phyloP scores from a whole-genome alignment of 1,284 basidiomycete genomes.

The Trichosporon asahii region DNA sequence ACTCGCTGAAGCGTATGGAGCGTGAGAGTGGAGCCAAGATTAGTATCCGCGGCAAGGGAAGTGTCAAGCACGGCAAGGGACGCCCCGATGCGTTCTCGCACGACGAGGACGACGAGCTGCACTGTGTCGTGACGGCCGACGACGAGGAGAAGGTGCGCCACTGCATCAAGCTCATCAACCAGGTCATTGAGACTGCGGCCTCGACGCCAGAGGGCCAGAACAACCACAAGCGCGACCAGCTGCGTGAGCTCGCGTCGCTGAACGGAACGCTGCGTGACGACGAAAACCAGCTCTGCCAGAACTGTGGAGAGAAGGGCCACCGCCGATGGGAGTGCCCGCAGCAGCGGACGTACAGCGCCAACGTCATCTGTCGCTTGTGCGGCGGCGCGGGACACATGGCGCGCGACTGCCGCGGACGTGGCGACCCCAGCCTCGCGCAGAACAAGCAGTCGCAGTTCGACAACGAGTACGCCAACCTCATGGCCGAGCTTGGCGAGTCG shows the following conservation, averaged over 20 bases:
- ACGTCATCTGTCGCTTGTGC: slow-evolving; percentile 94
- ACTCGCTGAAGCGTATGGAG: slow-evolving; percentile 99
- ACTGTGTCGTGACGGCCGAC: slow-evolving; percentile 94
- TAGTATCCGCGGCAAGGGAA: slow-evolving; percentile 95
- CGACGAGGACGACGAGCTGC: slow-evolving; percentile 97
- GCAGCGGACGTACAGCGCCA: slow-evolving; percentile 93
- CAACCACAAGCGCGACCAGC: slow-evolving; percentile 98
- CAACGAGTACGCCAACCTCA: slow-evolving; percentile 92
- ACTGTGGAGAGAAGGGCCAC: slow-evolving; percentile 79
- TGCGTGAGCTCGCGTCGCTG: slow-evolving; percentile 93
- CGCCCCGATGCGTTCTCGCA: slow-evolving; percentile 86
- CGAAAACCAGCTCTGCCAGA: slow-evolving; percentile 98
- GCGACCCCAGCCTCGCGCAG: slow-evolving; percentile 51
- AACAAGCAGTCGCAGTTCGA: slow-evolving; percentile 64
- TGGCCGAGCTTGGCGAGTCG: slow-evolving; percentile 95
- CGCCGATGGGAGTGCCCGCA: slow-evolving; percentile 97
- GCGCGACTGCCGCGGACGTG: slow-evolving; percentile 75
- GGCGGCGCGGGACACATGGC: slow-evolving; percentile 95
- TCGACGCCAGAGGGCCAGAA: slow-evolving; percentile 99
- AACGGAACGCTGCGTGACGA: slow-evolving; percentile 99
- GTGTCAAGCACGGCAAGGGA: slow-evolving; percentile 97
- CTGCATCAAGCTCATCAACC: slow-evolving; percentile 95
- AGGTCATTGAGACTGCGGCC: slow-evolving; percentile 96
- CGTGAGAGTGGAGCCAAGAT: slow-evolving; percentile 97
- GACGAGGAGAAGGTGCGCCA: slow-evolving; percentile 82